A percentile compares a stretch with the other conserved stretches of the same genome.
phyloP scores from a whole-genome alignment of 2,329 filamentous ascomycete genomes.

The Epichloe typhina region DNA sequence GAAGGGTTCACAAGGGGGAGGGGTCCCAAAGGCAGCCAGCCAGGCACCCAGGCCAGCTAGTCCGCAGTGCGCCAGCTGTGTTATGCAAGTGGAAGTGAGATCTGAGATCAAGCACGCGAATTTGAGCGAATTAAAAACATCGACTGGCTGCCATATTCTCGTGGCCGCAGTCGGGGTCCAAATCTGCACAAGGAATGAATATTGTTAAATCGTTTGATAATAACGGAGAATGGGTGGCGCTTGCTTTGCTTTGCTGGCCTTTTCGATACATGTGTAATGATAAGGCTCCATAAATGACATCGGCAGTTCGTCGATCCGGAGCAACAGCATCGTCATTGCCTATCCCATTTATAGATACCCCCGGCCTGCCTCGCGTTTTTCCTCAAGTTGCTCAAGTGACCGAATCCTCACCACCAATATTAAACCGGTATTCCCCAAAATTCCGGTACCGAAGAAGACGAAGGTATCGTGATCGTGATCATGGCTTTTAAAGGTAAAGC shows the following conservation, averaged over 20 bases:
- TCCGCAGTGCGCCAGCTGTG: not conserved
- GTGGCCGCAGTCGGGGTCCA: not conserved
- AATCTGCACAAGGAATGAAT: not conserved
- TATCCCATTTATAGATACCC: constrained; percentile 1
- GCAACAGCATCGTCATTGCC: not conserved
- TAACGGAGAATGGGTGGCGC: not conserved
- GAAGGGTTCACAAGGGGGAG: not conserved
- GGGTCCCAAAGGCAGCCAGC: not conserved
- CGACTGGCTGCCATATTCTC: not conserved
- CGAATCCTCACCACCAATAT: not conserved
- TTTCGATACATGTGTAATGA: constrained; percentile 3
- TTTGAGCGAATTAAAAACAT: not conserved
- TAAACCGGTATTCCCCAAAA: not conserved
- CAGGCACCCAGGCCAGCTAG: not conserved
- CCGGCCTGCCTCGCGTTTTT: not conserved
- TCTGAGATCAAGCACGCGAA: not conserved
- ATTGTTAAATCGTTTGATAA: not conserved
- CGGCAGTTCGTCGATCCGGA: not conserved
- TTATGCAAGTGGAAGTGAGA: not conserved
- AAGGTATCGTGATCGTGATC: constrained; percentile 1
- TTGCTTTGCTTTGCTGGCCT: constrained; percentile 9
- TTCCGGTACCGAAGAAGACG: not conserved
- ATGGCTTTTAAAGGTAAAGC: constrained; percentile 55
- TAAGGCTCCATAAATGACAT: not conserved
- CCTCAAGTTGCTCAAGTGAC: not conserved